Conservation (phyloP, 371 early-diverging fungal genomes). For the Zopfochytrium polystomum region DNA sequence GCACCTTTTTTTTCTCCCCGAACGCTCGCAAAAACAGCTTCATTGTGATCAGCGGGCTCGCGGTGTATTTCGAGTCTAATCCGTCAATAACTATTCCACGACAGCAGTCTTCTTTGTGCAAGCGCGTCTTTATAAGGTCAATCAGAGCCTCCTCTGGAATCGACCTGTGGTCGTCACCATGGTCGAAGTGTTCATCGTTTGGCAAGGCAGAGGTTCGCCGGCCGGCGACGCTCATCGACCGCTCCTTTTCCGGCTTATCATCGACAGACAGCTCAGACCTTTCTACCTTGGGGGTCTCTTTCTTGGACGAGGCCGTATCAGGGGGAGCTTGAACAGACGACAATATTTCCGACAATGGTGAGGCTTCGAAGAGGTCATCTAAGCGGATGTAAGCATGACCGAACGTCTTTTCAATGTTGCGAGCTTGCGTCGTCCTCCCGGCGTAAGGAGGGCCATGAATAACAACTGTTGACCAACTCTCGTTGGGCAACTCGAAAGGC, state of each 20-base stretch:
- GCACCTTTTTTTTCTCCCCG: slow-evolving; percentile 28
- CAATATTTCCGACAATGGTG: too few relatives aligned
- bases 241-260: slow-evolving; percentile 10
- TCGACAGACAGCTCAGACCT: slow-evolving; percentile 3
- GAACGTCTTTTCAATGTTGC: slow-evolving; percentile 24
- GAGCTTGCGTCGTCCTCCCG: slow-evolving; percentile 40
- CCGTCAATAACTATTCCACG: slow-evolving; percentile 52
- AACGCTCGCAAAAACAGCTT: slow-evolving; percentile 34
- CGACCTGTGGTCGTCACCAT: background rate
- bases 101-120: slow-evolving; percentile 39
- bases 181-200: slow-evolving; percentile 19
- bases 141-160: slow-evolving; percentile 41
- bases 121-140: slow-evolving; percentile 33
- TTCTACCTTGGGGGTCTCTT: background rate
- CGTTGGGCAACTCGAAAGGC: slow-evolving; percentile 2
- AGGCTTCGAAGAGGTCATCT: too few relatives aligned
- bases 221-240: slow-evolving; percentile 1
- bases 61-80: slow-evolving; percentile 45
- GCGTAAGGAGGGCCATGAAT: slow-evolving; percentile 57
- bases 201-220: background rate
- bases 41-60: slow-evolving; percentile 22
- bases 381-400: too few relatives aligned
- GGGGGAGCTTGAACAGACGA: background rate
- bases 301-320: background rate
- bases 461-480: slow-evolving; percentile 33